Evolutionary conservation across 2,329 filamentous ascomycete species (phyloP), one percentile per base, ranked within the genome.

Genomic region (Xylaria hypoxylon): DNA sequence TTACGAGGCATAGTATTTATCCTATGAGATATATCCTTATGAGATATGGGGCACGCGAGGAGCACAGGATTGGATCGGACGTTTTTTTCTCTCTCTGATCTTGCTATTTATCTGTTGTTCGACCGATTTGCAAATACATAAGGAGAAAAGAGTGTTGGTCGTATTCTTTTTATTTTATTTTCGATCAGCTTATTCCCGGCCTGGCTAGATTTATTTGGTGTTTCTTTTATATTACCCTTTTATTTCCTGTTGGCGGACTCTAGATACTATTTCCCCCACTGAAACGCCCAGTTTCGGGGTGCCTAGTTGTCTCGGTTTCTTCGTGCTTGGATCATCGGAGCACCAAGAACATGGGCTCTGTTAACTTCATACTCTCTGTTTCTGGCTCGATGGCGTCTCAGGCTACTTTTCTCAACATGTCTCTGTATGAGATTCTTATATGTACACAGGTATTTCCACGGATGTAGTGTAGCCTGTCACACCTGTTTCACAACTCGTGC

Each of bases 1-100:
- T 40, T 51, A 35, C 51, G 26, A 17, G 24, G 44, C 45, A 58
- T 42, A 33, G 33, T 45, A 51, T 61, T 58, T 57, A 44, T 69
- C 48, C 53, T 61, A 64, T 65, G 64, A 67, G n/a, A 65, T 62
- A 64, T 65, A 64, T 69, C 64, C 60, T 71, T 42, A 71, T 64
- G 69, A 71, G 62, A 65, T 70, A 70, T 59, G 68, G 68, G 62
- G 65, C 26, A 70, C 55, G 65, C 60, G 52, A 62, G 62, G 59
- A 67, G 64, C 65, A 65, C 58, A 57, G 64, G 63, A 64, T 61
- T 35, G 67, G 56, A 68, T 48, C 51, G 53, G 61, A 67, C 55
- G 19, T 44, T 55, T 52, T 51, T 65, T 44, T 60, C 45, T 42
- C 38, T 40, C 56, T 50, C 48, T 59, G 38, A 62, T 67, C 48